phyloP scores from a whole-genome alignment of 257 asterid species.

The Salvia rosmarinus region DNA sequence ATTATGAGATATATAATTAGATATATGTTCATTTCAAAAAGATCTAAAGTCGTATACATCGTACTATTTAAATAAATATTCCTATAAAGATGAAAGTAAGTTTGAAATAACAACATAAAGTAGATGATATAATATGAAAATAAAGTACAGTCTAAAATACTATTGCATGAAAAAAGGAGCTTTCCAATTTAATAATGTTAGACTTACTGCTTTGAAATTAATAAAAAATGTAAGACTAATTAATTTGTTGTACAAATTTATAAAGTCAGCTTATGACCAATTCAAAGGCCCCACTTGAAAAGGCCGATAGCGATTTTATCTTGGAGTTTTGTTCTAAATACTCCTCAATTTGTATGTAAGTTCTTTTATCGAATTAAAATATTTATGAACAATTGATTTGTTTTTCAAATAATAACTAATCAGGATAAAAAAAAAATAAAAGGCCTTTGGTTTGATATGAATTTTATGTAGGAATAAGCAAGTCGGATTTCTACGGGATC shows the following conservation, averaged over 20 bases:
- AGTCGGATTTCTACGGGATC: too few relatives aligned
- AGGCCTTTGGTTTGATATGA: too few relatives aligned
- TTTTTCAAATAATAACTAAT: too few relatives aligned
- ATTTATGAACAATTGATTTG: too few relatives aligned
- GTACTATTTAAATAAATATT: not conserved
- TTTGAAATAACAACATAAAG: not conserved
- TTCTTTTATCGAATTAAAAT: too few relatives aligned
- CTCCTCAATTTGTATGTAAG: not conserved
- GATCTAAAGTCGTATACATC: too few relatives aligned
- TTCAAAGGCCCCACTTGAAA: conserved; percentile 49
- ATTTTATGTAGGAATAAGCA: too few relatives aligned
- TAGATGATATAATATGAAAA: not conserved
- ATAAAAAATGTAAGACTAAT: not conserved
- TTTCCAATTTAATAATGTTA: conserved; percentile 5
- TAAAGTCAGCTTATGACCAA: conserved; percentile 48
- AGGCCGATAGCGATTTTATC: conserved; percentile 6
- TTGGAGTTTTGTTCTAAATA: not conserved
- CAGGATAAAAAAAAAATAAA: too few relatives aligned
- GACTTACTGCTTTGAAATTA: not conserved
- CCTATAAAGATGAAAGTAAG: not conserved
- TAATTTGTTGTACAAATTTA: conserved; percentile 24
- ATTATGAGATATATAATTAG: too few relatives aligned
- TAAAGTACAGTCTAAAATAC: not conserved
- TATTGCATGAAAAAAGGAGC: not conserved
- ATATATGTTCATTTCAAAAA: too few relatives aligned